phyloP scores from a whole-genome alignment of 1,284 basidiomycete species.

The Tilletia horrida region DNA sequence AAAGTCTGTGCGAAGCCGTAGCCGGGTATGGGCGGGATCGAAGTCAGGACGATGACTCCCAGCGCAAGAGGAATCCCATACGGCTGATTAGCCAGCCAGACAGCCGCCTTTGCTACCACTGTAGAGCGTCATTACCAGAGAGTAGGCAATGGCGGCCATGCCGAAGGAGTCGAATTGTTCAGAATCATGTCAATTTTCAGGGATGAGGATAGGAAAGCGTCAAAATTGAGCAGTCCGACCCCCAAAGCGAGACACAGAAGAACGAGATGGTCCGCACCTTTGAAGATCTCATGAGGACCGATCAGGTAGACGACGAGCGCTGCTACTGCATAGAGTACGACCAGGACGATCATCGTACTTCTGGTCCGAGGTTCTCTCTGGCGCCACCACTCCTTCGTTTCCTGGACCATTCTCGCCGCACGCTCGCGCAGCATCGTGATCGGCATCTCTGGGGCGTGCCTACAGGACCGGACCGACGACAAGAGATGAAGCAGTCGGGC shows the following conservation, averaged over 20 bases:
- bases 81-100: constrained; percentile 14
- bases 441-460: too few relatives aligned
- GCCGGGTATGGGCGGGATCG: constrained; percentile 46
- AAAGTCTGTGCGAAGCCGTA: constrained; percentile 47
- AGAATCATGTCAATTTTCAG: background rate
- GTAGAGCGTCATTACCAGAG: background rate
- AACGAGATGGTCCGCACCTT: background rate
- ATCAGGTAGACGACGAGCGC: background rate
- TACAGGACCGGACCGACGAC: too few relatives aligned
- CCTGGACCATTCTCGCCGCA: too few relatives aligned
- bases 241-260: background rate
- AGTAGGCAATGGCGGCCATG: too few relatives aligned
- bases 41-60: constrained; percentile 27
- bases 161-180: background rate
- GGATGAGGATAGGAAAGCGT: background rate
- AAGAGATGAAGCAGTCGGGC: too few relatives aligned
- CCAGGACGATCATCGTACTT: background rate
- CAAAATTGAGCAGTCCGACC: background rate
- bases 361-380: background rate
- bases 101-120: background rate
- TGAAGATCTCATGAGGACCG: constrained; percentile 13
- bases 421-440: too few relatives aligned
- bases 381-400: background rate
- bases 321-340: background rate
- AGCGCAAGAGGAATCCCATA: constrained; percentile 27